Evolutionary conservation across 2,329 filamentous ascomycete genomes (phyloP), one percentile per base, ranked within the genome.

Genomic region (Fusarium protoensiforme): DNA sequence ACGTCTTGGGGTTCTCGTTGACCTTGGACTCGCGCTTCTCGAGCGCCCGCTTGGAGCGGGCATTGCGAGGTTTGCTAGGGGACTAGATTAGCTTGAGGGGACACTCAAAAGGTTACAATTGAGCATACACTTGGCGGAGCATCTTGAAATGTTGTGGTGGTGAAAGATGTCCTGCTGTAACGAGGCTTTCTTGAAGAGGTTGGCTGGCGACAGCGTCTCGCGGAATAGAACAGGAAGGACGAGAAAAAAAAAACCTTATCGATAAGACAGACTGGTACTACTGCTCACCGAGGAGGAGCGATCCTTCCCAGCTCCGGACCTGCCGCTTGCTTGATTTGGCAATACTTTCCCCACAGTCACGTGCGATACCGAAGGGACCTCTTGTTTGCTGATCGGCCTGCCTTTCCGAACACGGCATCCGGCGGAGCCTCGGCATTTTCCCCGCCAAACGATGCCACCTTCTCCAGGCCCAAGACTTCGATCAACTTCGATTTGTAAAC

Each of bases 11-110:
- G 84, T 97, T 96, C 85, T 99, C 96, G 83, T 93, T 86, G 76
- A 91, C 87, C 83, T 98, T 97, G 66, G 96, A 94, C 80, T 94
- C 95, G 80, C 94, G 93, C 85, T 97, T 96, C 82, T 97, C 96
- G 81, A 98, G 92, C 74, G 94, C 95, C 78, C 96, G 93, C 88
- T 98, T 98, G 67, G 95, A 96, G 87, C 96, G 95, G 77, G 96
- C 95, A 84, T 90, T 91, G 72, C 87, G 86, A 75, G 89, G 89
- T 84, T 90, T 90, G 81, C 88, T 90, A 74, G 8, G 9, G 8
- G 4, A 7, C 27, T 56, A 53, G 61, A 38, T 53, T 56, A 51
- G 22, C 9, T 43, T 36, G 11, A 6, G 24, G 24, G n/a, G 20
- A 39, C 65, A 18, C 58, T 22, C 4, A n/a, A 24, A 4, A 5